A percentile compares a stretch with the other conserved stretches of the same genome.
phyloP scores from a whole-genome alignment of 2,329 filamentous ascomycete species.

The Penicillium expansum region DNA sequence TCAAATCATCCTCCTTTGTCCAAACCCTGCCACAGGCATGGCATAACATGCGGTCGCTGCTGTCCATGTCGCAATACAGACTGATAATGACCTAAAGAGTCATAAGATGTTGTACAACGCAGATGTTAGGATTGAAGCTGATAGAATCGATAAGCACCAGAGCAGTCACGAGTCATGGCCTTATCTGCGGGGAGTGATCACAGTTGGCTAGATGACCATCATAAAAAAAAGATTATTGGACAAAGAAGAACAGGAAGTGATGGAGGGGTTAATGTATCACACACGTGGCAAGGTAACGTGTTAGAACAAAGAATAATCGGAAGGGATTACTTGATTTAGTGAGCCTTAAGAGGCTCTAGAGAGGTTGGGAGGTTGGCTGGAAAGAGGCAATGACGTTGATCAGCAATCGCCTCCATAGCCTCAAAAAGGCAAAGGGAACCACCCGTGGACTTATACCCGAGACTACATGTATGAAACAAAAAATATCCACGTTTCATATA shows the following conservation, averaged over 20 bases:
- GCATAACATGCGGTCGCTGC: slow-evolving; percentile 73
- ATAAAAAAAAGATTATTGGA: neutral
- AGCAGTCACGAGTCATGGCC: slow-evolving; percentile 24
- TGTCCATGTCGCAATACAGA: slow-evolving; percentile 28
- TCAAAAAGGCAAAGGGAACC: neutral
- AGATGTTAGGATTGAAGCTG: slow-evolving; percentile 3
- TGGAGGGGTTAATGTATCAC: neutral
- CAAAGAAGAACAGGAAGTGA: neutral
- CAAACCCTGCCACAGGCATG: slow-evolving; percentile 79
- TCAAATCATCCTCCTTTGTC: slow-evolving; percentile 66
- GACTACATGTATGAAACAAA: neutral
- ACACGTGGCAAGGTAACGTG: neutral
- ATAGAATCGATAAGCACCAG: slow-evolving; percentile 11
- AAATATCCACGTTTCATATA: neutral
- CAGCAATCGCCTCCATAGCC: slow-evolving; percentile 4
- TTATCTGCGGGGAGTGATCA: slow-evolving; percentile 22
- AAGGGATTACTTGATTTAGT: neutral
- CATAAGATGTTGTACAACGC: slow-evolving; percentile 4
- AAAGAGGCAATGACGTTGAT: slow-evolving; percentile 10
- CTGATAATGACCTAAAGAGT: neutral
- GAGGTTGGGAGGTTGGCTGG: neutral
- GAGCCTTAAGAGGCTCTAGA: neutral
- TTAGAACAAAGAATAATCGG: neutral
- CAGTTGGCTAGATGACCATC: neutral
- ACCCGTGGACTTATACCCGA: neutral